Evolutionary conservation across 306 rosid genomes (phyloP), one percentile per base, ranked within the genome.

Genomic region (Citrullus mucosospermus): DNA sequence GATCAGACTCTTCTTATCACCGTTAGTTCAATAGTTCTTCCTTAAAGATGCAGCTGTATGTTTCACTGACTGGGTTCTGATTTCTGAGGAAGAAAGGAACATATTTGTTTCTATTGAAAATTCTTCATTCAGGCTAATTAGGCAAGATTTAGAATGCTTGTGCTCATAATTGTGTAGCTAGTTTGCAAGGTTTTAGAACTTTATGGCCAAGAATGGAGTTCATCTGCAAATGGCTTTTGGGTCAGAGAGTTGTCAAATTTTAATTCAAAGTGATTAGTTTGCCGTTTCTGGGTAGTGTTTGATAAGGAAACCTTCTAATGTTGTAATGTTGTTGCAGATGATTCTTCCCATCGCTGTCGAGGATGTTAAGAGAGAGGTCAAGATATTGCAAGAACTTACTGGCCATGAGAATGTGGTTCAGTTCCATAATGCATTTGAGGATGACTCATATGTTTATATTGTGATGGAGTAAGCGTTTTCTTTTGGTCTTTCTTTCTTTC

Each of bases 341-440:
- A 81, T 96, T 88, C 93, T 92, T 82, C 98, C 98, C 20, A 91
- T 96, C 65, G 99, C 99, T 0, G 99, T 96, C 51, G 99, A 96
- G 87, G 99, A 96, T 85, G 99, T 96, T 74, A 96, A 91, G 87
- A 88, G 99, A 72, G 99, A 96, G 84, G 98, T 96, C 76, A 88
- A 77, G 91, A 96, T 96, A 82, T 85, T 96, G 93, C 86, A 85
- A 88, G 93, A 80, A 61, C 98, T 96, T 75, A 61, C 95, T 22
- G 99, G 99, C 81, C 99, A 96, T 75, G 99, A 96, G 89, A 96
- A 96, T 56, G 99, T 96, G 76, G 99, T 96, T 79, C 93, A 85
- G 71, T 96, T 90, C 84, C 81, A 83, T 79, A 86, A 92, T 77
- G 98, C 98, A 20, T 96, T 89, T 56, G 99, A 96, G 87, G 98